phyloP scores from a whole-genome alignment of 192 early-diverging fungal genomes.

The Coemansia sp. region DNA sequence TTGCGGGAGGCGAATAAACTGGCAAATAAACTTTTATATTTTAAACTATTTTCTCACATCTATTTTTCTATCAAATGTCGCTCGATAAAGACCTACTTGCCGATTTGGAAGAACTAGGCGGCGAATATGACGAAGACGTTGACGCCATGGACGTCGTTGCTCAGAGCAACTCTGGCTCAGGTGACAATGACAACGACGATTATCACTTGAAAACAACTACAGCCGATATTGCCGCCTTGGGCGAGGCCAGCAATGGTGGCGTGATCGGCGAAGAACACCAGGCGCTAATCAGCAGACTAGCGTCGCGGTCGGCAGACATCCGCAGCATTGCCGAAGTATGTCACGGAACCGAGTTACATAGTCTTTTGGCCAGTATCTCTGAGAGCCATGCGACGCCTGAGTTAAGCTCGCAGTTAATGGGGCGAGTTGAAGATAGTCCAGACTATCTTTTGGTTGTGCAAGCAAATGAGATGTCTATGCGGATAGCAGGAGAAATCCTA shows the following conservation, averaged over 20 bases:
- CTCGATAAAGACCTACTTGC: conserved; percentile 85
- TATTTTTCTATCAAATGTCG: conserved; percentile 50
- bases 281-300: conserved; percentile 31
- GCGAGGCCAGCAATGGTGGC: conserved; percentile 57
- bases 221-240: conserved; percentile 56
- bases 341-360: conserved; percentile 61
- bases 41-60: background rate
- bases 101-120: conserved; percentile 81
- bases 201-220: conserved; percentile 17
- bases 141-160: conserved; percentile 19
- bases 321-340: conserved; percentile 68
- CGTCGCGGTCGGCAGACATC: conserved; percentile 57
- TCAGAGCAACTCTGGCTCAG: conserved; percentile 28
- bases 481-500: conserved; percentile 88
- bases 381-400: conserved; percentile 10
- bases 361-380: conserved; percentile 62
- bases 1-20: no score
- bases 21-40: background rate
- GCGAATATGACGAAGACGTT: conserved; percentile 53
- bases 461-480: conserved; percentile 82
- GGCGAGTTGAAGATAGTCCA: conserved; percentile 68
- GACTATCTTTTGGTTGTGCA: conserved; percentile 86
- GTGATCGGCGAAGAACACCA: conserved; percentile 55
- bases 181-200: conserved; percentile 23
- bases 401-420: conserved; percentile 10